phyloP scores from a whole-genome alignment of 106 monocot genomes.

The Platanthera guangdongensis region DNA sequence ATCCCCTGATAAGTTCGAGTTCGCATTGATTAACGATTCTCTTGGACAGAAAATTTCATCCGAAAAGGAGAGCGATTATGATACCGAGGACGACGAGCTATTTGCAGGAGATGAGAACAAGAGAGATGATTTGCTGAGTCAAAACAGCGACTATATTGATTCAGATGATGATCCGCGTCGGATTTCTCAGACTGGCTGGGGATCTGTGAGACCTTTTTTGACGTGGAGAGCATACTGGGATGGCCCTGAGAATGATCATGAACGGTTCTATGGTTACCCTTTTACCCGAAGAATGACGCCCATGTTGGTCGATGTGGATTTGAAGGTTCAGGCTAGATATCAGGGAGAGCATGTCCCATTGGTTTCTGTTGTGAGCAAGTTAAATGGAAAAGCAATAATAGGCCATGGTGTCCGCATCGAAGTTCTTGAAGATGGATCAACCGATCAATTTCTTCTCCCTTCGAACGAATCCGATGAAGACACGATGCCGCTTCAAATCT shows the following conservation, averaged over 20 bases:
- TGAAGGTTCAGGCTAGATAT: constrained; percentile 61
- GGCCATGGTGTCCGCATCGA: constrained; percentile 75
- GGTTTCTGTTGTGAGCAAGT: constrained; percentile 77
- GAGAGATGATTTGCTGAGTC: constrained; percentile 21
- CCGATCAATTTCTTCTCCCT: constrained; percentile 22
- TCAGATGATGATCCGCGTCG: constrained; percentile 37
- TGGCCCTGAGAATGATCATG: constrained; percentile 9
- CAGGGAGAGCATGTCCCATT: constrained; percentile 81
- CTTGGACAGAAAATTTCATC: background rate
- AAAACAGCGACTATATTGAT: constrained; percentile 13
- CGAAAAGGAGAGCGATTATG: background rate
- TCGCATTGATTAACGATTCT: background rate
- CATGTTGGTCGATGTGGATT: constrained; percentile 31
- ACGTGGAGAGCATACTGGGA: constrained; percentile 26
- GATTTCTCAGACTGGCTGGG: constrained; percentile 28
- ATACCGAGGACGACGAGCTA: background rate
- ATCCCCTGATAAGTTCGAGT: background rate
- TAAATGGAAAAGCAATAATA: constrained; percentile 85
- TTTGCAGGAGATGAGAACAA: constrained; percentile 1
- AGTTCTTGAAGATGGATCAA: constrained; percentile 55
- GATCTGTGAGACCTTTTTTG: constrained; percentile 16
- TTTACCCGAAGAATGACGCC: constrained; percentile 7
- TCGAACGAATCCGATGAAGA: constrained; percentile 26
- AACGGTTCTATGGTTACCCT: constrained; percentile 9
- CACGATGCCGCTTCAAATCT: constrained; percentile 24